Conservation (phyloP, 345 rosid species). For the Euphorbia lathyris region DNA sequence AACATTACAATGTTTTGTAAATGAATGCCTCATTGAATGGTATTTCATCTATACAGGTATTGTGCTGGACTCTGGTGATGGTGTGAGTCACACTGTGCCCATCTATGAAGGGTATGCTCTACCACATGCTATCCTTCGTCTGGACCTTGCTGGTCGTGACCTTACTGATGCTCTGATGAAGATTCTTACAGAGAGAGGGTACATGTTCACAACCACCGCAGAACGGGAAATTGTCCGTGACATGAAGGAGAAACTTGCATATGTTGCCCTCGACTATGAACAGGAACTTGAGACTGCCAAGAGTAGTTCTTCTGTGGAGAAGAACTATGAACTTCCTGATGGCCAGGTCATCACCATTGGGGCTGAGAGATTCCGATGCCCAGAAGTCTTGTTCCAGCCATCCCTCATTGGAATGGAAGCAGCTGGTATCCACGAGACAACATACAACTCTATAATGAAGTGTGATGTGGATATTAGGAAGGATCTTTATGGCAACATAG, state of each 20-base stretch:
- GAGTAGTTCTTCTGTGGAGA: slow-evolving; percentile 26
- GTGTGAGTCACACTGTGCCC: too few relatives aligned
- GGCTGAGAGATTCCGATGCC: slow-evolving; percentile 33
- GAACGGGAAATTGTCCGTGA: slow-evolving; percentile 36
- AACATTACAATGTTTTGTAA: too few relatives aligned
- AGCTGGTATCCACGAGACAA: too few relatives aligned
- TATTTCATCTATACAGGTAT: slow-evolving; percentile 37
- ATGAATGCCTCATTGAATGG: background rate
- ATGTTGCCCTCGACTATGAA: slow-evolving; percentile 29
- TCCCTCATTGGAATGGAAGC: slow-evolving; percentile 25
- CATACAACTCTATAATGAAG: too few relatives aligned
- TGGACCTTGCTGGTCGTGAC: slow-evolving; percentile 31
- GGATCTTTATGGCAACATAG: slow-evolving; percentile 31
- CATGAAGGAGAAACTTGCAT: slow-evolving; percentile 31
- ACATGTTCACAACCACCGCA: slow-evolving; percentile 31
- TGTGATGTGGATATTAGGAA: background rate
- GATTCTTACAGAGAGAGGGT: slow-evolving; percentile 32
- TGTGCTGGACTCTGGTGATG: too few relatives aligned
- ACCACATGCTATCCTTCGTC: slow-evolving; percentile 31
- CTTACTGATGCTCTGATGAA: slow-evolving; percentile 32
- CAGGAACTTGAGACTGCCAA: slow-evolving; percentile 28
- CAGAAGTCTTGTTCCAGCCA: slow-evolving; percentile 32
- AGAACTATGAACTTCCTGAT: slow-evolving; percentile 24
- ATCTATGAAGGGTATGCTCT: too few relatives aligned
- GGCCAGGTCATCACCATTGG: slow-evolving; percentile 21